Base-by-base conservation (phyloP, 2,329 filamentous ascomycete genomes). In the Catunica adiposa region DNA sequence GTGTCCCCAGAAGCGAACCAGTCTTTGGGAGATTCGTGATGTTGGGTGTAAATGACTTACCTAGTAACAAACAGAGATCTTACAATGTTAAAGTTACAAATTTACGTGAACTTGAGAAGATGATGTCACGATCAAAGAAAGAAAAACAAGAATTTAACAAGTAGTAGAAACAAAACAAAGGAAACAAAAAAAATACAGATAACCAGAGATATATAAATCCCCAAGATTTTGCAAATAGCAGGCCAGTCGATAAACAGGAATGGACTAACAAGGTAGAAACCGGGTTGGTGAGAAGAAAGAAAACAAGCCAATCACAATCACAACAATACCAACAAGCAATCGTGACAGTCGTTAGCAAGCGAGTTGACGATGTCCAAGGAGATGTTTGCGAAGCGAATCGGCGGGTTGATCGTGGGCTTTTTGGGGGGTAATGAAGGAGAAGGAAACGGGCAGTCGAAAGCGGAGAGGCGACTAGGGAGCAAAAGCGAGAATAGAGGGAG, bases 171-270 rank as follows among this genome's bases (percentile, higher is more conserved):
- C n/a, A 38, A 38, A 5, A 52, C 31, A 22, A 42, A 53, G 17
- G 40, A 22, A 46, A 58, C 11, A 54, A 42, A 5, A 34, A 55
- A 50, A 53, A 58, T 51, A 47, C 9, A 42, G n/a, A 42, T 20
- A 42, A n/a, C 6, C 14, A 42, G 17, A 7, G 6, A 42, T 20
- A 42, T 15, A 42, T n/a, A n/a, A 15, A 42, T 42, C 14, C 38
- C 17, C 38, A 42, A 34, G 29, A 34, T 34, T 11, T 34, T 11
- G 38, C 17, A 20, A 42, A 4, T 20, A 54, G 47, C 20, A 23
- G 26, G 17, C 26, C 46, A 23, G 29, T 34, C 29, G 11, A 34
- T 34, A 34, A 34, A 34, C 29, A 34, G 29, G 29, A 34, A 34
- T 34, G 11, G 11, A 52, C 31, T 20, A 53, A 37, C 26, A 38